Percentiles rank a stretch among this genome's conserved stretches.
These are phyloP conservation scores for Hymenoscyphus fraxineus DNA, from an alignment of 2,329 filamentous ascomycete genomes.

Conservation along the genomic window DNA sequence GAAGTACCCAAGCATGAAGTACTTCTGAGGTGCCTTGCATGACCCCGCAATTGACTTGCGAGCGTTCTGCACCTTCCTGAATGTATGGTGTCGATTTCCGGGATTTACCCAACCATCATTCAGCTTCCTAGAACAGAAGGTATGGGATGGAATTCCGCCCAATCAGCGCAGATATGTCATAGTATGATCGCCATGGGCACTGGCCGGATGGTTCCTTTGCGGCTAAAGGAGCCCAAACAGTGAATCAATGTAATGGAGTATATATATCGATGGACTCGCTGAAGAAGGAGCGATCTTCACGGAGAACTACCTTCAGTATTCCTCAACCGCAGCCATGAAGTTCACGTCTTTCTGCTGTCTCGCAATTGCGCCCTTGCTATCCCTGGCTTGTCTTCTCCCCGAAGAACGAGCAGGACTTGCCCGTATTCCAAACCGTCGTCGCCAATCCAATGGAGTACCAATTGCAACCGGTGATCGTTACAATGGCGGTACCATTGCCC, in stretches of 20 bases:
- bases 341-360: constrained; percentile 19
- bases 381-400: constrained; percentile 37
- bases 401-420: constrained; percentile 34
- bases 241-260: neutral
- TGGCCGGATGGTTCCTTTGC: neutral
- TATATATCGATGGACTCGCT: neutral
- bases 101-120: neutral
- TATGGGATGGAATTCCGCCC: neutral
- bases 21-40: no score
- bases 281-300: neutral
- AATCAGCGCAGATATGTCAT: neutral
- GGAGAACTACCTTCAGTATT: neutral
- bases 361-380: constrained; percentile 19
- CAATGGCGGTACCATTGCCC: constrained; percentile 38
- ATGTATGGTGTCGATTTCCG: neutral
- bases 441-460: constrained; percentile 29
- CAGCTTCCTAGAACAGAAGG: neutral
- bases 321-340: constrained; percentile 20
- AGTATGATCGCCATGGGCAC: neutral
- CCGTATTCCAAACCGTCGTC: constrained; percentile 16
- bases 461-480: constrained; percentile 45
- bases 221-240: neutral
- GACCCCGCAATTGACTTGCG: neutral
- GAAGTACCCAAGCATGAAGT: no score
- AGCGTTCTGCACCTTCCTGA: neutral